Evolutionary conservation across 2,329 filamentous ascomycete species (phyloP).

Genomic region (Paraphaeosphaeria minitans): DNA sequence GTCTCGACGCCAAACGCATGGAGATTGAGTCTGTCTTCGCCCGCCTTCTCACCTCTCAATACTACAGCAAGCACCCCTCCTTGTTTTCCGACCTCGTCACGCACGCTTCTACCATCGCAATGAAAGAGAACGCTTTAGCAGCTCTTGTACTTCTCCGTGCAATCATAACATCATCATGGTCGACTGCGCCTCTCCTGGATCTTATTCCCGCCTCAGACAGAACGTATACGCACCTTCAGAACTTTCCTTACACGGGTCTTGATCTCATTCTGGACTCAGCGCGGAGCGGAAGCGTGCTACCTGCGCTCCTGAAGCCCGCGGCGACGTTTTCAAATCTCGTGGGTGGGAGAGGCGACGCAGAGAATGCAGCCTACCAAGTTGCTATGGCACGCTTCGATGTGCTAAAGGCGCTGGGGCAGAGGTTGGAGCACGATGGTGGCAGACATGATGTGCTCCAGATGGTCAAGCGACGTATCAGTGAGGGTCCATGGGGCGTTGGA

Average conservation of each 20-base stretch:
- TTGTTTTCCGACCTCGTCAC: slow-evolving; percentile 59
- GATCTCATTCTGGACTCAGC: slow-evolving; percentile 59
- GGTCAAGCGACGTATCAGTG: slow-evolving; percentile 48
- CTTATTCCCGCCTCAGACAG: slow-evolving; percentile 57
- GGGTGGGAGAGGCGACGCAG: slow-evolving; percentile 60
- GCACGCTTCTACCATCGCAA: slow-evolving; percentile 62
- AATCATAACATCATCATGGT: slow-evolving; percentile 62
- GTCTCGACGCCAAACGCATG: slow-evolving; percentile 36
- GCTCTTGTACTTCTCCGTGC: slow-evolving; percentile 59
- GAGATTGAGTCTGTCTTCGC: slow-evolving; percentile 58
- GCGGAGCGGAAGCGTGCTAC: slow-evolving; percentile 57
- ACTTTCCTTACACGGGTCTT: slow-evolving; percentile 50
- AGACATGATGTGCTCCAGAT: slow-evolving; percentile 50
- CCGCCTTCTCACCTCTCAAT: slow-evolving; percentile 60
- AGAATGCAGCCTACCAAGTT: slow-evolving; percentile 63
- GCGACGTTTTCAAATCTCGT: slow-evolving; percentile 64
- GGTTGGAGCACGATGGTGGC: slow-evolving; percentile 47
- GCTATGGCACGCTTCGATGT: slow-evolving; percentile 64
- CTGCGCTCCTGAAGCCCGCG: slow-evolving; percentile 62
- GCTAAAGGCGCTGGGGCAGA: slow-evolving; percentile 55
- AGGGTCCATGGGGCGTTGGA: slow-evolving; percentile 50
- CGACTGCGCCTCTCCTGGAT: slow-evolving; percentile 43
- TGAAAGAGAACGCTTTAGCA: slow-evolving; percentile 62
- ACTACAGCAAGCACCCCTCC: slow-evolving; percentile 55
- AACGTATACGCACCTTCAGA: slow-evolving; percentile 49